A percentile compares a stretch with the other conserved stretches of the same genome.
phyloP scores from a whole-genome alignment of 2,329 filamentous ascomycete species.

The Aspergillus floridensis region DNA sequence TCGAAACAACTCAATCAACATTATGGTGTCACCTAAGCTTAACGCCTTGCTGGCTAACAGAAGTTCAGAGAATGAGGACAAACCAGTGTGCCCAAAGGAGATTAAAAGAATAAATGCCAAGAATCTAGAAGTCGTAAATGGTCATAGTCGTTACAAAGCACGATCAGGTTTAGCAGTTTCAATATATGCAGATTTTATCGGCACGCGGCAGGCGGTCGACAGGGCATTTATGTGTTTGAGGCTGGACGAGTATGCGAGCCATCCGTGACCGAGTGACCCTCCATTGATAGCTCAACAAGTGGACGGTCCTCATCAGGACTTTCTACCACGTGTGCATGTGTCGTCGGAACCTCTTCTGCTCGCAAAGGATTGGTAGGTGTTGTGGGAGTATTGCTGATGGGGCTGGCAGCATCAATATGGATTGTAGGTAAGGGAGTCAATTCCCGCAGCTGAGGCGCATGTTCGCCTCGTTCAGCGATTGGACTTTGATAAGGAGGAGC shows the following conservation, averaged over 20 bases:
- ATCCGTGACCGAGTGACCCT: not conserved
- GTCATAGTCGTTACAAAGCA: conserved; percentile 10
- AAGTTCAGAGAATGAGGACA: conserved; percentile 7
- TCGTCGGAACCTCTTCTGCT: not conserved
- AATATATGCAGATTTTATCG: not conserved
- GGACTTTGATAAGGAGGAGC: conserved; percentile 42
- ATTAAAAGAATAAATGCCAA: conserved; percentile 8
- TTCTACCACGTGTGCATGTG: not conserved
- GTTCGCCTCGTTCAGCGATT: conserved; percentile 15
- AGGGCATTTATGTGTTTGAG: not conserved
- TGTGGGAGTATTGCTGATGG: conserved; percentile 23
- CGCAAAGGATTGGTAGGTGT: conserved; percentile 22
- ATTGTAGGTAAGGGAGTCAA: conserved; percentile 31
- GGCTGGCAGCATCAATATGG: conserved; percentile 31
- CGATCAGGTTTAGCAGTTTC: not conserved
- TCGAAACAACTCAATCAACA: conserved; percentile 3
- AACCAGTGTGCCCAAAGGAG: not conserved
- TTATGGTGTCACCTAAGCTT: conserved; percentile 7
- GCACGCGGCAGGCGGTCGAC: not conserved
- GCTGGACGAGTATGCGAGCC: not conserved
- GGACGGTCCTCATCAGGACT: not conserved
- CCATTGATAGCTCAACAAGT: not conserved
- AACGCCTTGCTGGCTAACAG: conserved; percentile 27
- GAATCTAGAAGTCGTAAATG: conserved; percentile 14
- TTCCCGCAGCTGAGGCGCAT: conserved; percentile 17